phyloP scores from a whole-genome alignment of 139 green algal species.

The Chlorella sp. region DNA sequence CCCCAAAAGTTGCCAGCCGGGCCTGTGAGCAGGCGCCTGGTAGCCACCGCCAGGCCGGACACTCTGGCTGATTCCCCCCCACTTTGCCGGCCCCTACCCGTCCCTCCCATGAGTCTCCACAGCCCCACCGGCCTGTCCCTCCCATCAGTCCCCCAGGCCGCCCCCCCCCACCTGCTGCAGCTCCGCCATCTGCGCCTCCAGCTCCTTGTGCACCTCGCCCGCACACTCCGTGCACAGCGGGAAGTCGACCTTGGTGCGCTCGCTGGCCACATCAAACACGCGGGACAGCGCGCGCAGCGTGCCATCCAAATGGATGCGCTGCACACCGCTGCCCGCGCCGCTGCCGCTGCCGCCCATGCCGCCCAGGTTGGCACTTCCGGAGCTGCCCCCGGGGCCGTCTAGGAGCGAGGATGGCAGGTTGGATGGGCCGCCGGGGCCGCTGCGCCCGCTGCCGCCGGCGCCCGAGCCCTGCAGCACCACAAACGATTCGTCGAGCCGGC shows the following conservation, averaged over 20 bases:
- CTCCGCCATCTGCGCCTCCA: conserved; percentile 76
- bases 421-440: conserved; percentile 28
- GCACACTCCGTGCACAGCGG: conserved; percentile 91
- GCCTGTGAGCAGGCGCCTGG: not conserved
- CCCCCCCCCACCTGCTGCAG: conserved; percentile 61
- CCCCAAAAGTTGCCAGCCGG: not conserved
- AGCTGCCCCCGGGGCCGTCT: not conserved
- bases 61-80: too few relatives aligned
- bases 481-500: conserved; percentile 80
- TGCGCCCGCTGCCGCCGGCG: not conserved
- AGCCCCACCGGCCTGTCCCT: not conserved
- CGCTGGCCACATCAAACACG: conserved; percentile 76
- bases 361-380: not conserved
- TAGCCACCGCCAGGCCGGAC: too few relatives aligned
- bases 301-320: conserved; percentile 56
- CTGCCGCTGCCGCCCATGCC: not conserved
- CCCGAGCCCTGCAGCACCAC: conserved; percentile 57
- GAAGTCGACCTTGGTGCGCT: conserved; percentile 73
- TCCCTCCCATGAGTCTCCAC: not conserved
- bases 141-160: too few relatives aligned
- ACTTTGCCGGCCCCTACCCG: not conserved
- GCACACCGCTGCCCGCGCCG: not conserved
- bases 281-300: conserved; percentile 64
- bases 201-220: conserved; percentile 75
- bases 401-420: not conserved